These are phyloP conservation scores for Perkinsus chesapeaki DNA, from an alignment of 169 alveolate species.

Conservation along the genomic window DNA sequence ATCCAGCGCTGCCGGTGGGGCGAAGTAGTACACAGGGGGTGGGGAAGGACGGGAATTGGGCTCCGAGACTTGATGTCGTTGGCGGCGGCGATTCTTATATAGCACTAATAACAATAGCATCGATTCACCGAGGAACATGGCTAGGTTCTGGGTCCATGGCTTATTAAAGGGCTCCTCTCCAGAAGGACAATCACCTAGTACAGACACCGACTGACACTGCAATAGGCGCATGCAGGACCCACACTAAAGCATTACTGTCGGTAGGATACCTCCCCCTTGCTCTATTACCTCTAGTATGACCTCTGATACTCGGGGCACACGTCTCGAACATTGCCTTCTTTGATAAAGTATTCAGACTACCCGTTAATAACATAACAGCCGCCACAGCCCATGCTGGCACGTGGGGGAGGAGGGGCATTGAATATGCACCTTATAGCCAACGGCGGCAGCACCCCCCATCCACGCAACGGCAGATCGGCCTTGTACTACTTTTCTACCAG, in stretches of 20 bases:
- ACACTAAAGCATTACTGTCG: no score
- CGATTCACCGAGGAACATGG: conserved; percentile 8
- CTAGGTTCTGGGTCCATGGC: background rate
- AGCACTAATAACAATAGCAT: background rate
- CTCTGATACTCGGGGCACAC: background rate
- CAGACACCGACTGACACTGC: no score
- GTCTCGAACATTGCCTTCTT: conserved; percentile 1
- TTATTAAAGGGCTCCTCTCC: conserved; percentile 3
- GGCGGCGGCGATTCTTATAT: no score
- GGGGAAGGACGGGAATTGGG: background rate
- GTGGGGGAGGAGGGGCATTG: no score
- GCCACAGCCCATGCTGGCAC: background rate
- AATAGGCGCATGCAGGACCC: no score
- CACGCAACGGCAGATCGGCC: no score
- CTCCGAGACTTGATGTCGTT: background rate
- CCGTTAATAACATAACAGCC: background rate
- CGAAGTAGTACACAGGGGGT: background rate
- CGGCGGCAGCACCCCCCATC: background rate
- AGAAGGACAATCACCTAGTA: background rate
- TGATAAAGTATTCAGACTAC: background rate
- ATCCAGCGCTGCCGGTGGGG: conserved; percentile 4
- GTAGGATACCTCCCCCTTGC: no score
- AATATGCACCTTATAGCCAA: no score
- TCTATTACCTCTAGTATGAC: background rate
- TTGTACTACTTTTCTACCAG: no score